A percentile compares a stretch with the other conserved stretches of the same genome.
Conservation (phyloP, 1,284 basidiomycete species). For the Cutaneotrichosporon sp. region DNA sequence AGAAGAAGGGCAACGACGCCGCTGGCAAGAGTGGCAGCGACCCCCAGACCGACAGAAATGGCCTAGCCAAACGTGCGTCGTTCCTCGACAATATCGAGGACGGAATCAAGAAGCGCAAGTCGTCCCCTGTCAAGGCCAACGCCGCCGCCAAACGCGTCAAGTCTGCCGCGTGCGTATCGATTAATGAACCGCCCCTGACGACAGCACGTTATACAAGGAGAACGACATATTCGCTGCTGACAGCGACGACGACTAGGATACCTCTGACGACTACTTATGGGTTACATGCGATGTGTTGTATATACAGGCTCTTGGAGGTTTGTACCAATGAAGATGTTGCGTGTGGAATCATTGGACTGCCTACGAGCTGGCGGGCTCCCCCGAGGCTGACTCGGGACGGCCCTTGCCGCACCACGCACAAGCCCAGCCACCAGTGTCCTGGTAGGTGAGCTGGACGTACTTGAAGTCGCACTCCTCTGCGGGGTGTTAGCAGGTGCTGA, state of each 20-base stretch:
- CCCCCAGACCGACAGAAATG: neutral
- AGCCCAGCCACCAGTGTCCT: too few relatives aligned
- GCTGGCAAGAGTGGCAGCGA: neutral
- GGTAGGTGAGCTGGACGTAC: too few relatives aligned
- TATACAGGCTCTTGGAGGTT: too few relatives aligned
- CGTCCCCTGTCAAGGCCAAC: neutral
- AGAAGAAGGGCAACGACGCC: neutral
- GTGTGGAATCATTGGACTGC: too few relatives aligned
- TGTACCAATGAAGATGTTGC: too few relatives aligned
- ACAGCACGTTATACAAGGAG: slow-evolving; percentile 18
- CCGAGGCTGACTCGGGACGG: too few relatives aligned
- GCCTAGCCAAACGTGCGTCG: neutral
- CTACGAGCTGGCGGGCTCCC: too few relatives aligned
- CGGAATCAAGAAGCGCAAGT: neutral
- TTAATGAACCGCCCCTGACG: neutral
- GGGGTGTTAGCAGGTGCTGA: too few relatives aligned
- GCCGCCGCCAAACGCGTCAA: slow-evolving; percentile 10
- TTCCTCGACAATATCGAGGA: slow-evolving; percentile 1
- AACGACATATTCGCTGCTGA: slow-evolving; percentile 27
- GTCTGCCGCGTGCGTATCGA: slow-evolving; percentile 17
- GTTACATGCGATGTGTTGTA: too few relatives aligned
- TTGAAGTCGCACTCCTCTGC: too few relatives aligned
- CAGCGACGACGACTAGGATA: slow-evolving; percentile 7
- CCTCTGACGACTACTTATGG: too few relatives aligned
- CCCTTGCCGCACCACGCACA: too few relatives aligned